Base-by-base conservation (phyloP, 495 filamentous ascomycete genomes). In the Tuber borchii region DNA sequence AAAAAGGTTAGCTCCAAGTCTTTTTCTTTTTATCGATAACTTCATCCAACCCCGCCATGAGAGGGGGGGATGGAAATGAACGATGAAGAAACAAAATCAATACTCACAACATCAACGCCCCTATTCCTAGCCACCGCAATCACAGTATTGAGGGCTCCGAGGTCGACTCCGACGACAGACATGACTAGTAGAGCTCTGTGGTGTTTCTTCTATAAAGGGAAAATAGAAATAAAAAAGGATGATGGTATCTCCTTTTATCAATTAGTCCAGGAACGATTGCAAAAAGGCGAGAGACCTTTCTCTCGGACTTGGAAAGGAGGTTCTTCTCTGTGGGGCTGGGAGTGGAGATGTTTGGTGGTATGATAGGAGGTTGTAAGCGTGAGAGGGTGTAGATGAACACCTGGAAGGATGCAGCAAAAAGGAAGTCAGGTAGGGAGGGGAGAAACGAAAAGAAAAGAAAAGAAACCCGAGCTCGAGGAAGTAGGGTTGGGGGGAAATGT, bases 91-190 rank as follows among this genome's bases (percentile, higher is more conserved):
- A 48, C 43, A 37, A 76, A 51, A 71, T 71, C 77, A 80, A 37
- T 73, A 97, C 94, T 82, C 90, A 97, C 95, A 85, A 99, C 97
- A 88, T 99, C 95, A 84, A 99, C 97, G 87, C 95, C 95, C 83
- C 97, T 92, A 85, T 98, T 98, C 83, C 95, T 88, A 79, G 95
- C 95, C 85, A 98, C 95, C 83, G 95, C 96, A 85, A 98, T 92
- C 83, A 97, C 95, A 79, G 95, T 97, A 87, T 96, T 97, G 82
- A 97, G 92, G 43, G 94, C 92, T 86, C 95, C 95, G 86, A 99
- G 91, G 90, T 99, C 95, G 83, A 97, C 90, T 83, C 95, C 94
- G 79, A 93, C 91, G 83, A 93, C 91, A 85, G 86, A 88, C 91
- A 92, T 93, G 72, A 75, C 75, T 79, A 83, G 83, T 88, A 74